A percentile compares a stretch with the other conserved stretches of the same genome.
These are phyloP conservation scores for Zoysia matrella DNA, from an alignment of 202 grass and related monocot species.

Conservation along the genomic window DNA sequence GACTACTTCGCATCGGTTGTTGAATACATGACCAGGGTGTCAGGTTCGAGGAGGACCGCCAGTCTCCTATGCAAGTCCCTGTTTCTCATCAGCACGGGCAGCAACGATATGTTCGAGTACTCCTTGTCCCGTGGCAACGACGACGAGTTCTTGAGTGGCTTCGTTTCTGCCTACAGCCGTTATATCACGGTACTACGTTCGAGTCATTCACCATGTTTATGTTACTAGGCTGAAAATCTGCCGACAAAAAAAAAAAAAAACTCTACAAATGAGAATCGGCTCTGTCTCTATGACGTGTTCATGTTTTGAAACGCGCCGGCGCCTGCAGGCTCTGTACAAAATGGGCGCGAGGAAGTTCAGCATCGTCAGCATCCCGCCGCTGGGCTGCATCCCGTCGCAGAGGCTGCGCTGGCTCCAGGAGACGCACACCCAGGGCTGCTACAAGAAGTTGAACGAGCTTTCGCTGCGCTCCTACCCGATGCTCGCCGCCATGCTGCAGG, in stretches of 20 bases:
- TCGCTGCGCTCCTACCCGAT: conserved; percentile 42
- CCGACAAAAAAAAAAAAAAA: too few relatives aligned
- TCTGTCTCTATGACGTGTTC: neutral
- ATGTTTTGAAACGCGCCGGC: neutral
- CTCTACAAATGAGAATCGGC: too few relatives aligned
- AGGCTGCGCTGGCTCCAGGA: conserved; percentile 31
- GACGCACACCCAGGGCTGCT: conserved; percentile 43
- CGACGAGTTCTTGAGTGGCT: conserved; percentile 23
- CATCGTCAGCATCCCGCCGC: conserved; percentile 66
- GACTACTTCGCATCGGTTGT: conserved; percentile 45
- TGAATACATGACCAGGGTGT: conserved; percentile 5
- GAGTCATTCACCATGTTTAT: neutral
- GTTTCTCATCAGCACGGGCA: conserved; percentile 79
- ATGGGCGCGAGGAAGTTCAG: conserved; percentile 74
- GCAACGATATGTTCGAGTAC: conserved; percentile 86
- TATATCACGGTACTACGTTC: conserved; percentile 46
- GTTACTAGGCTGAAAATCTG: too few relatives aligned
- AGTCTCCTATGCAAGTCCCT: conserved; percentile 58
- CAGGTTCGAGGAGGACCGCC: conserved; percentile 10
- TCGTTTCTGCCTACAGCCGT: conserved; percentile 33
- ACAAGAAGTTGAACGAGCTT: conserved; percentile 44
- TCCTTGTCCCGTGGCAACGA: conserved; percentile 13
- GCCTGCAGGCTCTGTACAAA: conserved; percentile 39
- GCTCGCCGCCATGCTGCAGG: conserved; percentile 35
- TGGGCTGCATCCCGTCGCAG: conserved; percentile 64